Conservation (phyloP, 2,329 filamentous ascomycete genomes). For the Cephalotrichum gorgonifer region DNA sequence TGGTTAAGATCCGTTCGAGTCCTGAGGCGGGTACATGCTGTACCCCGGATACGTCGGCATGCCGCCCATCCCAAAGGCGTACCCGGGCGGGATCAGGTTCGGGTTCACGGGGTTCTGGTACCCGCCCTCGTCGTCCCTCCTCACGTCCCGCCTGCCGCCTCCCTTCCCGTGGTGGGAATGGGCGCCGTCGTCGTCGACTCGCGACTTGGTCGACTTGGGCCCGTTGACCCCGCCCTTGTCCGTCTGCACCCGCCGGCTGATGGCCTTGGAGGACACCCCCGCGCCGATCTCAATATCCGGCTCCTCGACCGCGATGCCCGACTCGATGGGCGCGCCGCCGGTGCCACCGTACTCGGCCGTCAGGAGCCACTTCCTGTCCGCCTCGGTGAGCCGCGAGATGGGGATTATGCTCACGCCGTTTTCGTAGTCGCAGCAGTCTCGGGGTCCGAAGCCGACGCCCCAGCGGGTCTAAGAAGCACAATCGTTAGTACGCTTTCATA, state of each 20-base stretch:
- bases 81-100: conserved; percentile 4
- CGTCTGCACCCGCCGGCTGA: conserved; percentile 59
- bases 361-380: conserved; percentile 94
- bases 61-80: conserved; percentile 2
- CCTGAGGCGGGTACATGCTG: conserved; percentile 1
- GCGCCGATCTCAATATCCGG: conserved; percentile 98
- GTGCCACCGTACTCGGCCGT: conserved; percentile 90
- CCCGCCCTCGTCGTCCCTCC: conserved; percentile 1
- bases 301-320: conserved; percentile 85
- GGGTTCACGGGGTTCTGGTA: conserved; percentile 5
- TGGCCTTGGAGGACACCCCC: conserved; percentile 89
- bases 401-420: conserved; percentile 90
- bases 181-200: not conserved
- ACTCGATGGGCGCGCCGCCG: conserved; percentile 69
- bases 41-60: conserved; percentile 5
- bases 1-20: not conserved
- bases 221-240: conserved; percentile 56
- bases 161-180: not conserved
- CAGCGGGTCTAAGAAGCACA: conserved; percentile 61
- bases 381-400: conserved; percentile 84
- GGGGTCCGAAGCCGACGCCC: conserved; percentile 94
- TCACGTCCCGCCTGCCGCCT: not conserved
- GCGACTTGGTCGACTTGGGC: conserved; percentile 46
- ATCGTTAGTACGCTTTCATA: conserved; percentile 12
- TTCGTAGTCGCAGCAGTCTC: conserved; percentile 93